Percentiles rank a stretch among this genome's conserved stretches.
Conservation (phyloP, 768 basidiomycete species). For the Termitomyces sp. region DNA sequence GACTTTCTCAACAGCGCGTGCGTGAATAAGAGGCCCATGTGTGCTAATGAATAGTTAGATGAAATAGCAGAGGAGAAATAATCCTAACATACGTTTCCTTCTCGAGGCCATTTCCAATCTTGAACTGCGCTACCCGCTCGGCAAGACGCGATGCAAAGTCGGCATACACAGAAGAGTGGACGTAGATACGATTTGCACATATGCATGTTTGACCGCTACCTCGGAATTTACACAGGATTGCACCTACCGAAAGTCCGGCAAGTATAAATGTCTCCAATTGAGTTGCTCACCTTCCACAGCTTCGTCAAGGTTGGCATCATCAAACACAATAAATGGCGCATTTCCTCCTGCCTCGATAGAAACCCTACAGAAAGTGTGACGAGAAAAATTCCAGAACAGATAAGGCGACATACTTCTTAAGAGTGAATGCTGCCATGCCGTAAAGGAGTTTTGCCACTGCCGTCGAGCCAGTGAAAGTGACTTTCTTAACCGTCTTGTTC, state of each 20-base stretch:
- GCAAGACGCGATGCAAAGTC: constrained; percentile 87
- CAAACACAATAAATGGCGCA: constrained; percentile 94
- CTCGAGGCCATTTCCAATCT: constrained; percentile 85
- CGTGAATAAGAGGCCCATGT: constrained; percentile 93
- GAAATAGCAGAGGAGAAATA: background rate
- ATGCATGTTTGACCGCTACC: constrained; percentile 79
- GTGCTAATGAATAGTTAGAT: constrained; percentile 30
- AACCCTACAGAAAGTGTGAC: constrained; percentile 25
- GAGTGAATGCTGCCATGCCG: constrained; percentile 62
- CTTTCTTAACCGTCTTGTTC: constrained; percentile 78
- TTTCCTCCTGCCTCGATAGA: constrained; percentile 93
- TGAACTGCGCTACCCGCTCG: constrained; percentile 76
- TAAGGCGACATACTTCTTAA: constrained; percentile 66
- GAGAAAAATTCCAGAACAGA: background rate
- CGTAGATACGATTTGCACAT: constrained; percentile 88
- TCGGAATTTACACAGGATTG: constrained; percentile 76
- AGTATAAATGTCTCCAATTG: background rate
- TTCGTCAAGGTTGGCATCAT: constrained; percentile 89
- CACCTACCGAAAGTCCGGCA: constrained; percentile 34
- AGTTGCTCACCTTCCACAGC: constrained; percentile 69
- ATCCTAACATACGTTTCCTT: constrained; percentile 52
- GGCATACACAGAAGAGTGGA: constrained; percentile 87
- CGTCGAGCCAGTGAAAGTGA: constrained; percentile 90
- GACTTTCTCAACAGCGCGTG: constrained; percentile 81
- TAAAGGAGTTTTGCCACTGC: constrained; percentile 73